Base-by-base conservation (phyloP, 768 basidiomycete species). In the Rossbeevera mucosa region DNA sequence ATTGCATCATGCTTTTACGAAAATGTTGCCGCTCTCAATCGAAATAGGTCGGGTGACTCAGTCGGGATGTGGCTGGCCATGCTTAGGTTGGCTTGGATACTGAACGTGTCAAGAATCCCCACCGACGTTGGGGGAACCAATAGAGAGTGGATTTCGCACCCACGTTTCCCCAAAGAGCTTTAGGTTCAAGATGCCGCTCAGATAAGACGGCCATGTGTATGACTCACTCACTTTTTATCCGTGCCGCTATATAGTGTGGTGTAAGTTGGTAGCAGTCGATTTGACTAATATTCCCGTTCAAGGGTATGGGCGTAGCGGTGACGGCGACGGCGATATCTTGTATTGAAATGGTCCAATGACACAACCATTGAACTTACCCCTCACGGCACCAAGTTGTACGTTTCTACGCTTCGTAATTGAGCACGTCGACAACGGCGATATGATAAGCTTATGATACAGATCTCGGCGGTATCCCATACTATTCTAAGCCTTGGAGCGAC, bases 1-100 rank as follows among this genome's bases (percentile, higher is more conserved):
- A 8, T 55, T 54, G 36, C 31, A 46, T 40, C 31, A 30, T 31
- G 54, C 40, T 33, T 20, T 28, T 46, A 38, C 18, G 52, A 45
- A 11, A 36, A 9, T 36, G 33, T 18, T 36, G 33, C 33, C 33
- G 33, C 9, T 0, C 4, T 36, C 33, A 36, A 36, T 36, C 18
- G 33, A 36, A 36, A 36, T 36, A 36, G 33, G 8, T 7, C 33
- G 18, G 33, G 33, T 36, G 33, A 36, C 33, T 36, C 33, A 14
- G 51, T 49, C 47, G 18, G 18, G n/a, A 40, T 38, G n/a, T n/a
- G n/a, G 31, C 4, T 8, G 33, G 43, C 26, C 42, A 52, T 36
- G 41, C 25, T 28, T 48, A 26, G 26, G 51, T 40, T 33, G 7
- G 31, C 36, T 24, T 48, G 9, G 22, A 26, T 28, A 33, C 20